Evolutionary conservation across 176 grass and related monocot genomes (phyloP).

Genomic region (Aegilops umbellulata): DNA sequence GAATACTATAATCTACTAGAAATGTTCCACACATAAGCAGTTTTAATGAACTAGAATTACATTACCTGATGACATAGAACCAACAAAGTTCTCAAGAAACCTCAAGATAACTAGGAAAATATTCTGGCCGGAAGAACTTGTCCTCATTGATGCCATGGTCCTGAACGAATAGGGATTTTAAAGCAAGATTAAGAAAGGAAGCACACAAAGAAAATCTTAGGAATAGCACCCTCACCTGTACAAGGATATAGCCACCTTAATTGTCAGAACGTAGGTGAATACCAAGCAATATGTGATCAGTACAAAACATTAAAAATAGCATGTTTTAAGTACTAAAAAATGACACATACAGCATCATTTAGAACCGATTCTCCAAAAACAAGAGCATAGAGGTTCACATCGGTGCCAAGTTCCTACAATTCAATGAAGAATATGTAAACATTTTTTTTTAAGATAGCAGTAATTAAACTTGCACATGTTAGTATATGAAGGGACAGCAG

Average conservation of each 20-base stretch:
- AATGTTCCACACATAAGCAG: background rate
- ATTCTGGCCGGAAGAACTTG: conserved; percentile 41
- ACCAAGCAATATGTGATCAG: conserved; percentile 29
- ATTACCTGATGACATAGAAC: conserved; percentile 73
- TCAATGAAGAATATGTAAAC: conserved; percentile 10
- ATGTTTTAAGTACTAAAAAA: background rate
- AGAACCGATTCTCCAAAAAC: conserved; percentile 97
- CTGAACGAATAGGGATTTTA: conserved; percentile 37
- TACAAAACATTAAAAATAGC: conserved; percentile 26
- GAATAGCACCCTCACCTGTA: conserved; percentile 60
- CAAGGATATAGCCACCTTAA: conserved; percentile 93
- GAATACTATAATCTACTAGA: background rate
- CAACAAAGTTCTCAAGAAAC: conserved; percentile 75
- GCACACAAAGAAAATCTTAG: background rate
- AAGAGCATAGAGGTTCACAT: conserved; percentile 89
- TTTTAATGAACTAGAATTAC: background rate
- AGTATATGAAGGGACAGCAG: conserved; percentile 6
- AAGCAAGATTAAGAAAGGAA: background rate
- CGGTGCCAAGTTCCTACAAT: conserved; percentile 83
- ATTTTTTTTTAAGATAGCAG: background rate
- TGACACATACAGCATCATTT: conserved; percentile 80
- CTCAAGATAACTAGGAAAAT: conserved; percentile 55
- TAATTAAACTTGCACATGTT: conserved; percentile 15
- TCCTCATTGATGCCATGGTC: conserved; percentile 64
- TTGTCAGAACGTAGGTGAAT: conserved; percentile 23